Percentiles rank a stretch among this genome's conserved stretches.
phyloP scores from a whole-genome alignment of 495 filamentous ascomycete species.

The Tuber indicum region DNA sequence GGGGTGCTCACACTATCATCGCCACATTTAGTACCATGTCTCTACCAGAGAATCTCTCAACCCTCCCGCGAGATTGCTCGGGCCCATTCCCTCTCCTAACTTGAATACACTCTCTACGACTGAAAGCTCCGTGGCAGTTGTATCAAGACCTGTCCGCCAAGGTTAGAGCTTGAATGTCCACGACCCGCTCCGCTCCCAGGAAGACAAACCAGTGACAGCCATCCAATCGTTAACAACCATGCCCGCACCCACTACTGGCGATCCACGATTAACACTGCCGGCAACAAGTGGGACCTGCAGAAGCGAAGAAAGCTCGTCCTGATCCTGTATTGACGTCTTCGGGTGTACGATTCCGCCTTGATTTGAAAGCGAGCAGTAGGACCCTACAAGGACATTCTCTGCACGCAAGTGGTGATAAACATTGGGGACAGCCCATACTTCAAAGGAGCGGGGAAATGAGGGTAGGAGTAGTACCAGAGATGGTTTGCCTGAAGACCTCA shows the following conservation, averaged over 20 bases:
- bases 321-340: slow-evolving; percentile 91
- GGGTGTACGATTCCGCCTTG: slow-evolving; percentile 96
- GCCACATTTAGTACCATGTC: slow-evolving; percentile 72
- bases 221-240: slow-evolving; percentile 99
- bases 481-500: slow-evolving; percentile 95
- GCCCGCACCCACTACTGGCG: slow-evolving; percentile 87
- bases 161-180: slow-evolving; percentile 44
- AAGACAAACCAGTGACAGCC: slow-evolving; percentile 54
- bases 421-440: not conserved
- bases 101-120: slow-evolving; percentile 94
- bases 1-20: not conserved
- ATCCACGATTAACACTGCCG: slow-evolving; percentile 85
- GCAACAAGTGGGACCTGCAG: slow-evolving; percentile 94
- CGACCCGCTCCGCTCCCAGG: not conserved
- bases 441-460: not conserved
- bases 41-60: slow-evolving; percentile 98
- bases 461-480: slow-evolving; percentile 43
- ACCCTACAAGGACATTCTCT: slow-evolving; percentile 92
- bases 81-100: slow-evolving; percentile 77
- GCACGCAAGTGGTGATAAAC: slow-evolving; percentile 43
- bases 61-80: slow-evolving; percentile 63
- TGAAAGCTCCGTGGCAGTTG: slow-evolving; percentile 91
- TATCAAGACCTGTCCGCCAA: slow-evolving; percentile 63
- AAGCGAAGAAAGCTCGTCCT: slow-evolving; percentile 89
- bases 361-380: slow-evolving; percentile 93